Base-by-base conservation (phyloP, 2,329 filamentous ascomycete species). In the Hypoxylon sp. region DNA sequence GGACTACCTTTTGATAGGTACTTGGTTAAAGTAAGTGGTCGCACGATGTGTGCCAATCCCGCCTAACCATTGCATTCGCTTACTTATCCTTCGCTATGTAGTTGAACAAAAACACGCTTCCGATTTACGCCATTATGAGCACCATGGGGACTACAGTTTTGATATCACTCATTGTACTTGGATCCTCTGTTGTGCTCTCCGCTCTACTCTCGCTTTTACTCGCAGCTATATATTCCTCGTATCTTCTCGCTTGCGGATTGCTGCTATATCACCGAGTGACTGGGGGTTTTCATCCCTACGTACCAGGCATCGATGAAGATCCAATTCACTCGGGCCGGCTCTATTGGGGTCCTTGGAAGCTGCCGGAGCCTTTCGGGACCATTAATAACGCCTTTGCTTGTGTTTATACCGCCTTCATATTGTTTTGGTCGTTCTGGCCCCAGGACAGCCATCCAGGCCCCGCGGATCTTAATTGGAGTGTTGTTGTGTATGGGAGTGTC, bases 391-490 rank as follows among this genome's bases (percentile, higher is more conserved):
- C 80, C 0, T 85, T 87, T 54, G 83, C 86, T 0, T 86, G 84
- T 71, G 54, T 80, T 2, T 89, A 88, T 72, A 82, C 85, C 74
- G 63, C 85, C 0, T 83, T 89, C 44, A 79, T 88, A 1, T 82
- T 86, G 10, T 88, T 89, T 76, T 89, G 85, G 81, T 83, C 81
- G 21, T 85, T 88, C 51, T 87, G 83, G 83, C 86, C 79, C 0
- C 79, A 80, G 1, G 31, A 31, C 4, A 48, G 72, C 67, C 2
- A 78, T 73, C 0, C 76, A 0, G 75, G 76, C 3, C 73, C 79
- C 0, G 73, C 76, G 0, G 81, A 77, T 11, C 83, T 85, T 80
- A 87, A 87, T 73, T 87, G 81, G 69, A 82, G 79, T 21, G 75
- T 84, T 7, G 69, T 86, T 2, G 79, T 86, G 0, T 84, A 82